These are phyloP conservation scores for Celoporthe dispersa DNA, from an alignment of 2,329 filamentous ascomycete species.

Conservation along the genomic window DNA sequence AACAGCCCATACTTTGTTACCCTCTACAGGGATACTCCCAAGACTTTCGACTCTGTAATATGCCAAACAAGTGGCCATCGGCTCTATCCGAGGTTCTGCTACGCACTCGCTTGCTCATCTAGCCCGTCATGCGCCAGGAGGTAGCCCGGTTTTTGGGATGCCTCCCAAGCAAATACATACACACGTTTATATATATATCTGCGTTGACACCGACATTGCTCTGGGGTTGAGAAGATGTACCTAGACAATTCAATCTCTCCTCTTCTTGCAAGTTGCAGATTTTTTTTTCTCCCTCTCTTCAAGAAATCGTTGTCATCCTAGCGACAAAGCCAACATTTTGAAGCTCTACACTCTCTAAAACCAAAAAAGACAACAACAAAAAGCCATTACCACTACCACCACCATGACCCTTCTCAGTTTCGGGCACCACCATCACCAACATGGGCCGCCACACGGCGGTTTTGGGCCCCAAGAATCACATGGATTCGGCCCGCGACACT, in stretches of 20 bases:
- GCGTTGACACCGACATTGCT: background rate
- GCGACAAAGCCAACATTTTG: background rate
- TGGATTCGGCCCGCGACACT: background rate
- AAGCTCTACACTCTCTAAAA: background rate
- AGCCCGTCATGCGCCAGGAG: constrained; percentile 9
- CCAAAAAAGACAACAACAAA: background rate
- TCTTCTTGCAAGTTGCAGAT: background rate
- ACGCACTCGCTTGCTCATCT: background rate
- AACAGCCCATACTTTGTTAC: background rate
- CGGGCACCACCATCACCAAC: background rate
- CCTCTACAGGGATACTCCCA: background rate
- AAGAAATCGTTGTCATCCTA: no score
- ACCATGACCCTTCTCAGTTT: background rate
- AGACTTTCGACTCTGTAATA: background rate
- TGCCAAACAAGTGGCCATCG: background rate
- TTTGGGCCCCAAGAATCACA: background rate
- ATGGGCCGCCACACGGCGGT: background rate
- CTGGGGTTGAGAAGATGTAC: no score
- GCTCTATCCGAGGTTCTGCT: background rate
- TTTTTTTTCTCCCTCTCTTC: no score
- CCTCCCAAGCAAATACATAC: background rate
- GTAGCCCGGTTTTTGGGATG: background rate
- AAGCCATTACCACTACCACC: background rate
- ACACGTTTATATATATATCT: background rate
- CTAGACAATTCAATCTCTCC: background rate